These are phyloP conservation scores for Trametes versicolor DNA, from an alignment of 1,284 basidiomycete genomes.

Conservation along the genomic window DNA sequence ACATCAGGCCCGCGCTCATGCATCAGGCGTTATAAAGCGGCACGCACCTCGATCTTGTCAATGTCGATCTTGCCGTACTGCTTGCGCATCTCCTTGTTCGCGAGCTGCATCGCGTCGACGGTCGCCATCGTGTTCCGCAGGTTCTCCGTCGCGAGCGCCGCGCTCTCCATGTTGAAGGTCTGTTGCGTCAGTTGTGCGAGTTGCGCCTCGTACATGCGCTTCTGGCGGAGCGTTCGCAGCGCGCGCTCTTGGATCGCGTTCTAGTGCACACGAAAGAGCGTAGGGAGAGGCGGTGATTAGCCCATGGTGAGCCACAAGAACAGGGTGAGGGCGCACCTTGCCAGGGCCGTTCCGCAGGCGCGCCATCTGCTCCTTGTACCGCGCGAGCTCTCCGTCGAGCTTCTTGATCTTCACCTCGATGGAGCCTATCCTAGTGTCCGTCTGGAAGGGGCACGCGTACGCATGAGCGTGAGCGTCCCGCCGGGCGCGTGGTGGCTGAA, in stretches of 20 bases:
- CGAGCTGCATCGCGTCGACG: slow-evolving; percentile 96
- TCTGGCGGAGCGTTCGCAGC: slow-evolving; percentile 93
- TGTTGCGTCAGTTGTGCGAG: slow-evolving; percentile 93
- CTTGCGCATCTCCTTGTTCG: slow-evolving; percentile 96
- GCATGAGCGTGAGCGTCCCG: slow-evolving; percentile 21
- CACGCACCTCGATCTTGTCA: slow-evolving; percentile 95
- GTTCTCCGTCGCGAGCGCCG: slow-evolving; percentile 96
- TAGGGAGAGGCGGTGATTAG: slow-evolving; percentile 1
- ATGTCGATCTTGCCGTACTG: slow-evolving; percentile 99
- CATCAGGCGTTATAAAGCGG: not conserved
- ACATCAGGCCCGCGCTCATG: not conserved
- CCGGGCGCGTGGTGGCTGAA: slow-evolving; percentile 10
- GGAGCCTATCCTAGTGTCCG: slow-evolving; percentile 88
- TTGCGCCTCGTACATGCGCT: slow-evolving; percentile 95
- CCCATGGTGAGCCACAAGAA: not conserved
- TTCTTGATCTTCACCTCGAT: slow-evolving; percentile 99
- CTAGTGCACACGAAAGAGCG: slow-evolving; percentile 62
- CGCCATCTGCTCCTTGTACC: slow-evolving; percentile 97
- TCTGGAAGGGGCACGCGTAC: slow-evolving; percentile 57
- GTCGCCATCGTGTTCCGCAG: slow-evolving; percentile 99
- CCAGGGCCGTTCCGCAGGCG: slow-evolving; percentile 95
- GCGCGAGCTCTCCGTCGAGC: slow-evolving; percentile 90
- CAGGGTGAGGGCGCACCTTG: slow-evolving; percentile 68
- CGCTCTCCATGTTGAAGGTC: slow-evolving; percentile 99
- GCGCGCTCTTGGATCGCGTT: slow-evolving; percentile 96